A percentile compares a stretch with the other conserved stretches of the same genome.
Conservation (phyloP, 169 alveolate species). For the Eimeria necatrix region DNA sequence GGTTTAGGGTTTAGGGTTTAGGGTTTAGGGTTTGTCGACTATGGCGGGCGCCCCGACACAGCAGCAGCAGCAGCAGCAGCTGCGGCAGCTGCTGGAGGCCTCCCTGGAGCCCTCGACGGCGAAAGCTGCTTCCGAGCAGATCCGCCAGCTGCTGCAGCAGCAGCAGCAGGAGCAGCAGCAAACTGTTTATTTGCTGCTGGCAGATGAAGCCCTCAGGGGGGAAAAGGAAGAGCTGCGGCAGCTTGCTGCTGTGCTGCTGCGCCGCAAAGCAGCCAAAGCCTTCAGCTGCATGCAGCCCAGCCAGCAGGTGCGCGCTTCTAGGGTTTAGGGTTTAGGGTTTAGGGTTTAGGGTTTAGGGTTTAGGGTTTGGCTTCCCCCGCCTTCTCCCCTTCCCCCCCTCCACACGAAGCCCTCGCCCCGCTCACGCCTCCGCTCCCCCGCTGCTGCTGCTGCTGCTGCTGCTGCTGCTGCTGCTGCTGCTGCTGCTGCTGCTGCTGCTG, state of each 20-base stretch:
- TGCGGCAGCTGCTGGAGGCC: constrained; percentile 61
- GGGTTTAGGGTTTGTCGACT: constrained; percentile 14
- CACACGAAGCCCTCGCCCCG: no score
- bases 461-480: background rate
- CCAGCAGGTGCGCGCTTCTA: constrained; percentile 64
- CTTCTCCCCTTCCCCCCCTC: no score
- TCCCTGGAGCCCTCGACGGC: constrained; percentile 66
- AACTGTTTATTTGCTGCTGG: constrained; percentile 60
- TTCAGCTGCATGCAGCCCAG: constrained; percentile 25
- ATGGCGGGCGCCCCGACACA: background rate
- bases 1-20: constrained; percentile 47
- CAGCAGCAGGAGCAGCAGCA: constrained; percentile 53
- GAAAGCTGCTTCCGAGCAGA: constrained; percentile 69
- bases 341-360: constrained; percentile 32
- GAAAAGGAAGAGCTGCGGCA: constrained; percentile 49
- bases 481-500: constrained; percentile 40
- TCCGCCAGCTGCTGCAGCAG: constrained; percentile 65
- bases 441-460: background rate
- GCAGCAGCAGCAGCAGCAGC: constrained; percentile 68
- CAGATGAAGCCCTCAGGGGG: constrained; percentile 57
- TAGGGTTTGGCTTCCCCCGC: constrained; percentile 20
- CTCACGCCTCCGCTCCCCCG: no score
- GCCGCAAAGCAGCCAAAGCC: constrained; percentile 50
- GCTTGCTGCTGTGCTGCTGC: constrained; percentile 75
- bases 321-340: constrained; percentile 10